phyloP scores from a whole-genome alignment of 2,329 filamentous ascomycete genomes.

The Grosmannia serpens region DNA sequence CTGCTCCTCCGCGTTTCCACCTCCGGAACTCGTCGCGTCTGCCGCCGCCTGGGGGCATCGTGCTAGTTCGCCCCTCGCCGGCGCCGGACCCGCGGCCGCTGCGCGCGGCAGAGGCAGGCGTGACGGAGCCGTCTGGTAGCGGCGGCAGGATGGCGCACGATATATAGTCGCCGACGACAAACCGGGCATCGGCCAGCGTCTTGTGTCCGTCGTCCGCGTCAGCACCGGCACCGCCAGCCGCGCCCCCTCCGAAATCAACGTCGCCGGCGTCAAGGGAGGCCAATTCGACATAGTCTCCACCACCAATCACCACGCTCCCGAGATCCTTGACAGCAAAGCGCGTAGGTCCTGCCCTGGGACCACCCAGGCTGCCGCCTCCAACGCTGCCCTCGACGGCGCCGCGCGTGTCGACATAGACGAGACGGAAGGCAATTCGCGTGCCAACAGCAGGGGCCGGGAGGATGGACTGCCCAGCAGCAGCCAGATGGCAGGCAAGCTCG shows the following conservation, averaged over 20 bases:
- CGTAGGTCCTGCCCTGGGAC: slow-evolving; percentile 19
- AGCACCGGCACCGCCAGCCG: slow-evolving; percentile 11
- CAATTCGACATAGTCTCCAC: slow-evolving; percentile 10
- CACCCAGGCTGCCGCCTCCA: slow-evolving; percentile 14
- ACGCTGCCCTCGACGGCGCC: slow-evolving; percentile 5
- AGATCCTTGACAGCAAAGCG: slow-evolving; percentile 71
- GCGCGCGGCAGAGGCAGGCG: slow-evolving; percentile 43
- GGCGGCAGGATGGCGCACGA: slow-evolving; percentile 73
- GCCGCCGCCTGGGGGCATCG: slow-evolving; percentile 4
- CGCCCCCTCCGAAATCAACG: slow-evolving; percentile 12
- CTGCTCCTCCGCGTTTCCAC: neutral
- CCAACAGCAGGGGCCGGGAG: slow-evolving; percentile 67
- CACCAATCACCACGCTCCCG: slow-evolving; percentile 68
- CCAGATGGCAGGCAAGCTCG: slow-evolving; percentile 70
- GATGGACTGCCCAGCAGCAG: slow-evolving; percentile 43
- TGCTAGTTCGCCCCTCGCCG: slow-evolving; percentile 21
- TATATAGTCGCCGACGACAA: slow-evolving; percentile 83
- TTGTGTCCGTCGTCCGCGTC: slow-evolving; percentile 53
- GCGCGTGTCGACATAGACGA: slow-evolving; percentile 68
- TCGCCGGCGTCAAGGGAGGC: neutral
- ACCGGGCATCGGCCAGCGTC: slow-evolving; percentile 64
- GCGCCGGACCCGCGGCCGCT: slow-evolving; percentile 28
- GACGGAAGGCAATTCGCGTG: slow-evolving; percentile 75
- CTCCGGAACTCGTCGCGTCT: neutral
- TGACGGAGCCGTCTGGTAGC: slow-evolving; percentile 54